These are phyloP conservation scores for Globisporangium cylindrosporum DNA, from an alignment of 352 stramenopile species.

Conservation along the genomic window DNA sequence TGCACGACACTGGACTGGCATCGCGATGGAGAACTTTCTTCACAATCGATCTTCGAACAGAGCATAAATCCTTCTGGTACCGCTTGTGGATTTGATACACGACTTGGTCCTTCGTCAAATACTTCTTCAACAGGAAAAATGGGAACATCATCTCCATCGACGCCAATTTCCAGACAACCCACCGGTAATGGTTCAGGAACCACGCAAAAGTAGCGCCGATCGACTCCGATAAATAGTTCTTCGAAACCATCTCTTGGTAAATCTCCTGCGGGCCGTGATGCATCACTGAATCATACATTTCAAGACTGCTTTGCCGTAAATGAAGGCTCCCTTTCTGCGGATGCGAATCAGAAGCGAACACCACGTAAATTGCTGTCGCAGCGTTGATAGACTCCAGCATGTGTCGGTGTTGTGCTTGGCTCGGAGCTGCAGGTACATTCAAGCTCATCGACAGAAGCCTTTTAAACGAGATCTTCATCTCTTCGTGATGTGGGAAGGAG, in stretches of 20 bases:
- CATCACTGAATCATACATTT: slow-evolving; percentile 15
- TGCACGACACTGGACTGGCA: slow-evolving; percentile 55
- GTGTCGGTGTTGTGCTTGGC: slow-evolving; percentile 15
- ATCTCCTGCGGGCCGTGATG: slow-evolving; percentile 28
- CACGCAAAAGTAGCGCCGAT: slow-evolving; percentile 42
- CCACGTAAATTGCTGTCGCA: slow-evolving; percentile 25
- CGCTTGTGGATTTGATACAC: slow-evolving; percentile 50
- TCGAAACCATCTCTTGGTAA: slow-evolving; percentile 32
- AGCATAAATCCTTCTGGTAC: slow-evolving; percentile 51
- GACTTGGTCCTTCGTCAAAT: slow-evolving; percentile 58
- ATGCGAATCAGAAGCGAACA: slow-evolving; percentile 19
- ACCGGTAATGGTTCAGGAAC: slow-evolving; percentile 77
- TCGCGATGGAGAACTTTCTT: slow-evolving; percentile 73
- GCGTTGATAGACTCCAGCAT: slow-evolving; percentile 32
- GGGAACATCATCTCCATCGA: slow-evolving; percentile 50
- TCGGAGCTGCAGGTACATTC: slow-evolving; percentile 4
- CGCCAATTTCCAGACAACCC: slow-evolving; percentile 72
- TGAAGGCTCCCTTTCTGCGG: neutral
- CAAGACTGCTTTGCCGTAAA: slow-evolving; percentile 10
- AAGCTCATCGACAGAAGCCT: slow-evolving; percentile 19
- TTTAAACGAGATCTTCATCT: slow-evolving; percentile 47
- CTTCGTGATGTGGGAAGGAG: slow-evolving; percentile 29
- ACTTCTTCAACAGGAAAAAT: slow-evolving; percentile 47
- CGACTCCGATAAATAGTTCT: slow-evolving; percentile 24
- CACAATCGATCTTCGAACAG: slow-evolving; percentile 49